Conservation (phyloP, 2,329 filamentous ascomycete species). For the Pseudopyrenochaeta lycopersici region DNA sequence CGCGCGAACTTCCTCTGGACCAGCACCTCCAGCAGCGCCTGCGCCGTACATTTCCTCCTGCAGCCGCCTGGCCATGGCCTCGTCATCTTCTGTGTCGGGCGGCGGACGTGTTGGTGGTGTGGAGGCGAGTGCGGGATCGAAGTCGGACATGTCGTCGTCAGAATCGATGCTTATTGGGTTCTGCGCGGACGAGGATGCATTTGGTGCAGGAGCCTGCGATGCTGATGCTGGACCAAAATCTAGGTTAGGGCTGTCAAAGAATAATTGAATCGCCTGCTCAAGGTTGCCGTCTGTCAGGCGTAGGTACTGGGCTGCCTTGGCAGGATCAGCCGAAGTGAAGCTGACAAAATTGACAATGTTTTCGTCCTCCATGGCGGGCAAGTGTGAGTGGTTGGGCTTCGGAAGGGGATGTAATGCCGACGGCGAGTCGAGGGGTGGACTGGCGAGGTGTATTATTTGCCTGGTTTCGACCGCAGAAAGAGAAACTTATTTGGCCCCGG, state of each 20-base stretch:
- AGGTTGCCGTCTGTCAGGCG: constrained; percentile 84
- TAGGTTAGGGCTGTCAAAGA: constrained; percentile 86
- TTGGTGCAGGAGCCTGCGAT: constrained; percentile 45
- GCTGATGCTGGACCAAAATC: constrained; percentile 56
- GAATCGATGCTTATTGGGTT: constrained; percentile 78
- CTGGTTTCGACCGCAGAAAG: background rate
- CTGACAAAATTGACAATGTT: constrained; percentile 77
- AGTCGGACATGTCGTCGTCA: constrained; percentile 72
- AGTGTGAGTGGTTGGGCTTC: constrained; percentile 1
- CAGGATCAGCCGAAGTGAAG: constrained; percentile 79
- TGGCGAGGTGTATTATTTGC: background rate
- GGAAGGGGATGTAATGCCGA: background rate
- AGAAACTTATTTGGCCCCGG: no score
- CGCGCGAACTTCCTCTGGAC: constrained; percentile 75
- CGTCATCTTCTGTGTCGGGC: constrained; percentile 78
- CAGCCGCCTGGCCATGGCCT: constrained; percentile 87
- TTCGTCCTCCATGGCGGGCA: constrained; percentile 57
- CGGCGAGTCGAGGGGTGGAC: background rate
- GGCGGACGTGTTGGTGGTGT: constrained; percentile 30
- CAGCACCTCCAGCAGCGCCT: constrained; percentile 51
- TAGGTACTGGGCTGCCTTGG: constrained; percentile 83
- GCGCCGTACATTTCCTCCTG: constrained; percentile 88
- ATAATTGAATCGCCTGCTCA: constrained; percentile 87
- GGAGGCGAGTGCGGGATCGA: constrained; percentile 46
- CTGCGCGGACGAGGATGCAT: constrained; percentile 51